Evolutionary conservation across 176 grass and related monocot species (phyloP), one percentile per base, ranked within the genome.

Genomic region (Zoysia pacifica): DNA sequence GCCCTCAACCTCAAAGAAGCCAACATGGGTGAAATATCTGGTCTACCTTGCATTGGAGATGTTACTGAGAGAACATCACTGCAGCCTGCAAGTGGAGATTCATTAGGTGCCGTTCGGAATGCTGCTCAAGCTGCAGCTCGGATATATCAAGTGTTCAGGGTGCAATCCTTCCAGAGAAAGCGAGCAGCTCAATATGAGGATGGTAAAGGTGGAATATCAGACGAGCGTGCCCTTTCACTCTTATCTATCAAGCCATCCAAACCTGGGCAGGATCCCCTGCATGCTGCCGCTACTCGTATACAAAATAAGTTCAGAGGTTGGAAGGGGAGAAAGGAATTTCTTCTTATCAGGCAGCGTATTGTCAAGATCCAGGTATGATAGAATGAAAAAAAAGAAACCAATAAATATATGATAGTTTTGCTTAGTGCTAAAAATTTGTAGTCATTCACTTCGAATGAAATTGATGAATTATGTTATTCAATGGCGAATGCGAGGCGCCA

Each of bases 351-450:
- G 46, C 82, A 84, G 18, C 81, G 84, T 40, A 87, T 93, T 51
- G 90, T 97, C 4, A 97, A 97, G 85, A 93, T 97, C 68, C 93
- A 97, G 93, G 93, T 97, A 91, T 63, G 13, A 72, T 72, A 47
- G 48, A 9, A 52, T 4, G 18, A 54, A 83, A 64, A 52, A 16
- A n/a, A 5, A 41, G 16, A 85, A 64, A 46, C 1, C 70, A 55
- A 6, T 56, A 7, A n/a, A 66, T 51, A 66, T 51, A 6, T 37
- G 65, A 6, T 73, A 20, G 39, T 88, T 62, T 80, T 4, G 1
- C 6, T 4, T 45, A 45, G 16, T 16, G 15, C 50, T 58, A 20
- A 44, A 76, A 39, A 73, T 54, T 72, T 69, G 6, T 11, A 82
- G 47, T 2, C 15, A 71, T 19, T 72, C 1, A 16, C 52, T 45